These are phyloP conservation scores for Theobroma grandiflorum DNA, from an alignment of 441 rosid species.

Conservation along the genomic window DNA sequence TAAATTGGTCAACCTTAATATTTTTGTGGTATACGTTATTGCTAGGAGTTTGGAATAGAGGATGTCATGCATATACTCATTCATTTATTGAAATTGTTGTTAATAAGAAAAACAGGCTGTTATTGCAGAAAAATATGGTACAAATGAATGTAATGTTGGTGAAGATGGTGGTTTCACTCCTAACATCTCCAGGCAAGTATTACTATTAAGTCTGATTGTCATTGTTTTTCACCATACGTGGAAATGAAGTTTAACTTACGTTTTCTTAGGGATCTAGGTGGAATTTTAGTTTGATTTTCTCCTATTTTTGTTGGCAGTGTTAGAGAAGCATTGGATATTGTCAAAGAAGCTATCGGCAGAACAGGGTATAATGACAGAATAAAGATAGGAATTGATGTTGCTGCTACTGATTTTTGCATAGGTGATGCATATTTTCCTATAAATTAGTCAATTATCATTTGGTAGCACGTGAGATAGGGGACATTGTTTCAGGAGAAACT, in stretches of 20 bases:
- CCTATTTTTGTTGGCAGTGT: slow-evolving; percentile 59
- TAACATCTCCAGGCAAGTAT: slow-evolving; percentile 78
- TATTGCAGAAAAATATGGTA: slow-evolving; percentile 82
- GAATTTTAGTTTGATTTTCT: slow-evolving; percentile 13
- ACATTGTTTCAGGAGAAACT: neutral
- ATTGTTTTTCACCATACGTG: slow-evolving; percentile 14
- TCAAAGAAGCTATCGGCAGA: slow-evolving; percentile 92
- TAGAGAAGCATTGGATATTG: slow-evolving; percentile 92
- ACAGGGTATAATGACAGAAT: slow-evolving; percentile 84
- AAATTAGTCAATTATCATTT: slow-evolving; percentile 25
- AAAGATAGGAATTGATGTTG: slow-evolving; percentile 89
- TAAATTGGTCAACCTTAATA: slow-evolving; percentile 5
- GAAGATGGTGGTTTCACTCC: slow-evolving; percentile 99
- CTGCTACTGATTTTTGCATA: slow-evolving; percentile 88
- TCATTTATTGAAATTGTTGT: slow-evolving; percentile 42
- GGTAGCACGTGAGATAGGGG: neutral
- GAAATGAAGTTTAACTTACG: slow-evolving; percentile 5
- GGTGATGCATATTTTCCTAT: slow-evolving; percentile 56
- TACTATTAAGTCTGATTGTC: slow-evolving; percentile 17
- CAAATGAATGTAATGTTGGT: slow-evolving; percentile 84
- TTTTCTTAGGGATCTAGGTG: slow-evolving; percentile 13
- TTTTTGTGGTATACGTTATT: neutral
- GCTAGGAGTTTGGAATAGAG: neutral
- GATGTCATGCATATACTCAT: slow-evolving; percentile 25
- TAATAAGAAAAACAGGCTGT: slow-evolving; percentile 75